These are phyloP conservation scores for Botryotinia globosa DNA, from an alignment of 2,329 filamentous ascomycete genomes.

Conservation along the genomic window DNA sequence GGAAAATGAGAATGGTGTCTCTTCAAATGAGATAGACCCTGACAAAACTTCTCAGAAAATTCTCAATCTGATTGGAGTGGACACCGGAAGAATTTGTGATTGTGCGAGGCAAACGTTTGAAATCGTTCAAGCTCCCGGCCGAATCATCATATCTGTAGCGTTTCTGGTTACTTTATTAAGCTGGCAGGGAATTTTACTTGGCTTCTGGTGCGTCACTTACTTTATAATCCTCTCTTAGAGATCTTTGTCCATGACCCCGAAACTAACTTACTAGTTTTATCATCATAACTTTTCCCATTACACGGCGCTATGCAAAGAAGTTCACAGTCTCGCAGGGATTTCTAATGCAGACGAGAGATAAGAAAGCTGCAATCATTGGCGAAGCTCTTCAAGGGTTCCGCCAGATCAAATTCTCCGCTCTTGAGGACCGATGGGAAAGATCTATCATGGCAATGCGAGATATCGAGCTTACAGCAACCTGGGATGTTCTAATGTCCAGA, in stretches of 20 bases:
- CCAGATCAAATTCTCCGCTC: slow-evolving; percentile 78
- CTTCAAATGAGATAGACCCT: slow-evolving; percentile 52
- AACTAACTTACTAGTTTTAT: slow-evolving; percentile 60
- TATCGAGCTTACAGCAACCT: slow-evolving; percentile 62
- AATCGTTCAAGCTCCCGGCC: slow-evolving; percentile 40
- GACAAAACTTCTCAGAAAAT: slow-evolving; percentile 60
- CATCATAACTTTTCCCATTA: slow-evolving; percentile 61
- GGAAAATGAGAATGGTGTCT: slow-evolving; percentile 6
- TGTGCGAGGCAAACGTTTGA: slow-evolving; percentile 53
- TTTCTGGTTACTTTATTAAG: slow-evolving; percentile 67
- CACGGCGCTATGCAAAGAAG: slow-evolving; percentile 43
- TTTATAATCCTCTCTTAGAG: background rate
- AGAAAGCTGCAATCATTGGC: slow-evolving; percentile 69
- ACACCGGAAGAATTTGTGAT: slow-evolving; percentile 63
- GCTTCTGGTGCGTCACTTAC: slow-evolving; percentile 43
- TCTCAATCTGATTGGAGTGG: slow-evolving; percentile 72
- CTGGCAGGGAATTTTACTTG: slow-evolving; percentile 64
- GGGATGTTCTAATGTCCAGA: slow-evolving; percentile 42
- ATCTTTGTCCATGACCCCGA: background rate
- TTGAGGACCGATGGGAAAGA: slow-evolving; percentile 71
- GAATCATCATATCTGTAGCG: slow-evolving; percentile 53
- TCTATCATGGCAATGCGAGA: slow-evolving; percentile 63
- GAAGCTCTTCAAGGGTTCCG: slow-evolving; percentile 75
- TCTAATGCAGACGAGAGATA: slow-evolving; percentile 71
- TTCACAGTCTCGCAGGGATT: slow-evolving; percentile 62